Evolutionary conservation across 768 basidiomycete genomes (phyloP).

Genomic region (Psilocybe cyanescens): DNA sequence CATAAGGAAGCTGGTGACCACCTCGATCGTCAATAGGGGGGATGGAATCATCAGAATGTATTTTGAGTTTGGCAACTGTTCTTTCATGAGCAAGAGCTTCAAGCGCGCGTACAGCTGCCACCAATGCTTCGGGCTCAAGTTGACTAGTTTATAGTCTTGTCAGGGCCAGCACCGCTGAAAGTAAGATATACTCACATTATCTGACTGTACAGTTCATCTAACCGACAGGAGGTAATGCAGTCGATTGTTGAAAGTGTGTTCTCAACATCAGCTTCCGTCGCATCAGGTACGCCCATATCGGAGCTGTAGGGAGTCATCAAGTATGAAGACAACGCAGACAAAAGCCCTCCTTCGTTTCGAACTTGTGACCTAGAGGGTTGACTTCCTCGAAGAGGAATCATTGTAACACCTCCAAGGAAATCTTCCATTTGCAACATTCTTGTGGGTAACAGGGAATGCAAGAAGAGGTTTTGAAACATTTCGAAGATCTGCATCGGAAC

Average conservation of each 20-base stretch:
- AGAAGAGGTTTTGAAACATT: slow-evolving; percentile 96
- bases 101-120: slow-evolving; percentile 84
- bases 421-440: slow-evolving; percentile 98
- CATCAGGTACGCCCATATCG: slow-evolving; percentile 81
- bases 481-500: slow-evolving; percentile 79
- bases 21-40: slow-evolving; percentile 42
- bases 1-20: slow-evolving; percentile 77
- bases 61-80: slow-evolving; percentile 78
- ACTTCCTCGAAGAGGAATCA: slow-evolving; percentile 86
- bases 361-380: slow-evolving; percentile 64
- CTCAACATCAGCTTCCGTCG: slow-evolving; percentile 91
- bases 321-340: slow-evolving; percentile 94
- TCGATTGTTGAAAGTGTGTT: slow-evolving; percentile 95
- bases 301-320: slow-evolving; percentile 92
- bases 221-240: slow-evolving; percentile 89
- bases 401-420: slow-evolving; percentile 92
- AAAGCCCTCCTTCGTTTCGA: slow-evolving; percentile 84
- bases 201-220: slow-evolving; percentile 94
- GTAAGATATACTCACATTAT: slow-evolving; percentile 70
- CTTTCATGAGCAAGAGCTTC: slow-evolving; percentile 90
- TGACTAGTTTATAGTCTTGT: slow-evolving; percentile 48
- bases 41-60: slow-evolving; percentile 64
- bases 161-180: not conserved
- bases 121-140: slow-evolving; percentile 76
- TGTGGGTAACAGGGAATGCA: slow-evolving; percentile 89